These are phyloP conservation scores for Meyerozyma athensensis DNA, from an alignment of 1,139 yeast species.

Conservation along the genomic window DNA sequence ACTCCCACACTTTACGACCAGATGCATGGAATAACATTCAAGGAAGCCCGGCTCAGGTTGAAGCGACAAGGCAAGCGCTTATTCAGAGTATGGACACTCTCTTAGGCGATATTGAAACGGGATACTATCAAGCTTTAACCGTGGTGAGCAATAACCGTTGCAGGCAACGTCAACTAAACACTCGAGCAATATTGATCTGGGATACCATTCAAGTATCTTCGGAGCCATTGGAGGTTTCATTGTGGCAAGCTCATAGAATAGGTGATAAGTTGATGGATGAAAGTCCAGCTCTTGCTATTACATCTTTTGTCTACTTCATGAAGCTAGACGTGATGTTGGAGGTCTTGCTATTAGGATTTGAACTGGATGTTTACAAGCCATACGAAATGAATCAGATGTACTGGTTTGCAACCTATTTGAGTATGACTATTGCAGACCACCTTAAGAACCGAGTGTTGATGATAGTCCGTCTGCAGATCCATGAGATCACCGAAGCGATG, in stretches of 20 bases:
- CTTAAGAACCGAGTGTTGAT: slow-evolving; percentile 41
- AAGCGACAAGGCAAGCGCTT: slow-evolving; percentile 10
- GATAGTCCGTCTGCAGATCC: slow-evolving; percentile 32
- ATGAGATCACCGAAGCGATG: slow-evolving; percentile 26
- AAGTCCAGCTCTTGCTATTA: slow-evolving; percentile 43
- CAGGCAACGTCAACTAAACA: slow-evolving; percentile 71
- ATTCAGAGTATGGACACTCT: slow-evolving; percentile 13
- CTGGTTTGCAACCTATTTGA: slow-evolving; percentile 60
- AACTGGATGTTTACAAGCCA: slow-evolving; percentile 65
- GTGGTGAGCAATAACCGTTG: slow-evolving; percentile 70
- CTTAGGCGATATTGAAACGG: slow-evolving; percentile 38
- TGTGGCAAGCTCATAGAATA: slow-evolving; percentile 26
- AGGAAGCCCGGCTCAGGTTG: slow-evolving; percentile 10
- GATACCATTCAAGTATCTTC: slow-evolving; percentile 74
- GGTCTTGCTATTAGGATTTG: slow-evolving; percentile 70
- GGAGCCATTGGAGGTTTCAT: slow-evolving; percentile 48
- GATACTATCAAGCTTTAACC: slow-evolving; percentile 52
- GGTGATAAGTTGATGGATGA: slow-evolving; percentile 28
- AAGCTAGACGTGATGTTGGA: slow-evolving; percentile 71
- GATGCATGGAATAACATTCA: slow-evolving; percentile 22
- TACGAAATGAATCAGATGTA: slow-evolving; percentile 68
- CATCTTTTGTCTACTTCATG: slow-evolving; percentile 62
- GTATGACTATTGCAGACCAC: slow-evolving; percentile 45
- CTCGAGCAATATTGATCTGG: slow-evolving; percentile 56
- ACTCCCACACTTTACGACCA: slow-evolving; percentile 19